Evolutionary conservation across 768 basidiomycete genomes (phyloP).

Genomic region (Mycena kentingensis): DNA sequence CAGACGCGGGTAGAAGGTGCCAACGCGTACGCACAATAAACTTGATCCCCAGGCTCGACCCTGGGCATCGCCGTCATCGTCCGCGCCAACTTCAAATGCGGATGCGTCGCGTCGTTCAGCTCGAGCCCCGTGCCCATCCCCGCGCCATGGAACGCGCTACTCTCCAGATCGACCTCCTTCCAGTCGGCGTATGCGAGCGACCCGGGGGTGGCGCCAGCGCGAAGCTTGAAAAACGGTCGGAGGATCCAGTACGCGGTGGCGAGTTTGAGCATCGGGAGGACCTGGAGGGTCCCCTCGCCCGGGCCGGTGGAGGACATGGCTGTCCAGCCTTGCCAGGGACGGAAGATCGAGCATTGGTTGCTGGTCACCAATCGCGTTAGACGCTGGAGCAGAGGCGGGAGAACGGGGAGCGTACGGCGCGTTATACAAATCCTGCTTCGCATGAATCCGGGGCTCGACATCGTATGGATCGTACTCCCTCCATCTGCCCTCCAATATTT

Average conservation of each 20-base stretch:
- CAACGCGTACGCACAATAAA: slow-evolving; percentile 45
- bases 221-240: too few relatives aligned
- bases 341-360: slow-evolving; percentile 55
- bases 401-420: slow-evolving; percentile 43
- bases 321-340: slow-evolving; percentile 63
- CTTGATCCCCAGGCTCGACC: slow-evolving; percentile 66
- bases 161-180: too few relatives aligned
- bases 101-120: slow-evolving; percentile 56
- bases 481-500: slow-evolving; percentile 54
- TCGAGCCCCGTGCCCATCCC: slow-evolving; percentile 57
- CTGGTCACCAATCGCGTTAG: slow-evolving; percentile 26
- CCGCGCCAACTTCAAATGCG: slow-evolving; percentile 56
- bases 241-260: too few relatives aligned
- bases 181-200: too few relatives aligned
- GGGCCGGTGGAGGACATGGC: slow-evolving; percentile 55
- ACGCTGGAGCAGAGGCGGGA: slow-evolving; percentile 9
- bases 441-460: slow-evolving; percentile 46
- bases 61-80: slow-evolving; percentile 61
- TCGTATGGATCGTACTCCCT: slow-evolving; percentile 53
- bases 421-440: slow-evolving; percentile 63
- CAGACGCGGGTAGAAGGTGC: neutral
- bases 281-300: too few relatives aligned
- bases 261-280: too few relatives aligned
- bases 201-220: too few relatives aligned
- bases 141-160: slow-evolving; percentile 66